These are phyloP conservation scores for Fusarium metavorans DNA, from an alignment of 2,329 filamentous ascomycete genomes.

Conservation along the genomic window DNA sequence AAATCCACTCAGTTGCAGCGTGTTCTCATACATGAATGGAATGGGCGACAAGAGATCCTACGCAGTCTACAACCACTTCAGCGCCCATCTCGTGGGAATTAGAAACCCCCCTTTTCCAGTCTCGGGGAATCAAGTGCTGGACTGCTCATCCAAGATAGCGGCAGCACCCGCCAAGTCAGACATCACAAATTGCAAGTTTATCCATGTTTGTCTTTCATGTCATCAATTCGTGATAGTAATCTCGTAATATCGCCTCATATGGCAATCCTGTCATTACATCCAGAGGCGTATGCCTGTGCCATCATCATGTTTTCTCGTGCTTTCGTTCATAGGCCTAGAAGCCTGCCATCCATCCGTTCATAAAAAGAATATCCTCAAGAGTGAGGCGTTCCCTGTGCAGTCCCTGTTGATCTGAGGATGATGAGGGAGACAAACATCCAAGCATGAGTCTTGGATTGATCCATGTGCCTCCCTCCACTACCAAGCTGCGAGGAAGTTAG, in stretches of 20 bases:
- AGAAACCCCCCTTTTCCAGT: neutral
- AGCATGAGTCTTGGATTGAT: neutral
- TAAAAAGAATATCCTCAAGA: neutral
- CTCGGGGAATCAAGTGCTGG: neutral
- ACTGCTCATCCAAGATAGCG: neutral
- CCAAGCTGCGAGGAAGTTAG: neutral
- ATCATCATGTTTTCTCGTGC: slow-evolving; percentile 18
- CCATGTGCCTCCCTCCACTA: neutral
- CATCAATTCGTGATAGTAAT: slow-evolving; percentile 28
- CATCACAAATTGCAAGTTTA: neutral
- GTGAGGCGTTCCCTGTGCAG: neutral
- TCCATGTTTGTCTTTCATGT: neutral
- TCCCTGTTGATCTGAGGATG: neutral
- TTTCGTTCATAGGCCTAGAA: slow-evolving; percentile 15
- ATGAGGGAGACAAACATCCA: neutral
- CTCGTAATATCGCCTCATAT: slow-evolving; percentile 29
- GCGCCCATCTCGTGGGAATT: neutral
- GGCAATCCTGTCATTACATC: slow-evolving; percentile 19
- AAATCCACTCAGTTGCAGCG: neutral
- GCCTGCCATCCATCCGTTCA: slow-evolving; percentile 1
- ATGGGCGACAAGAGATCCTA: neutral
- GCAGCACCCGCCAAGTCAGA: neutral
- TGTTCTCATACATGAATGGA: neutral
- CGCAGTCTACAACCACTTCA: neutral
- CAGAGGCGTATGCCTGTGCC: slow-evolving; percentile 19